A percentile compares a stretch with the other conserved stretches of the same genome.
Evolutionary conservation across 1,284 basidiomycete species (phyloP).

Genomic region (Tremellales sp.): DNA sequence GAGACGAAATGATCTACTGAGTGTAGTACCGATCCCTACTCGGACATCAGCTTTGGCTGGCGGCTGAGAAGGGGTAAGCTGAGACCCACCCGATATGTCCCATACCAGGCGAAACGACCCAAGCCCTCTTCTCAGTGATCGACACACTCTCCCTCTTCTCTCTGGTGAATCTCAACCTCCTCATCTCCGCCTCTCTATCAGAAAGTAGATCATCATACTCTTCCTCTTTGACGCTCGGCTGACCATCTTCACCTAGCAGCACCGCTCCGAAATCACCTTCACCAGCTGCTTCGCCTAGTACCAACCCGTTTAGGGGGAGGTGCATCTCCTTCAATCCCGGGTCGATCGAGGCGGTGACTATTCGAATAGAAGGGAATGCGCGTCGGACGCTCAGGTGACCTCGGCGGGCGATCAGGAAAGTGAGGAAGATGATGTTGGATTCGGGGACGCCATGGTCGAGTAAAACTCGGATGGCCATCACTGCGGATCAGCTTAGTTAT

Average conservation of each 20-base stretch:
- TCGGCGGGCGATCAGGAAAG: constrained; percentile 75
- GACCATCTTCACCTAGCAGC: constrained; percentile 9
- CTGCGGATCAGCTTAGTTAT: constrained; percentile 35
- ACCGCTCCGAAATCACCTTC: constrained; percentile 41
- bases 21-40: constrained; percentile 34
- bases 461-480: constrained; percentile 91
- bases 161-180: constrained; percentile 22
- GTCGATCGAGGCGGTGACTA: constrained; percentile 80
- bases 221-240: constrained; percentile 28
- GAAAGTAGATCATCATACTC: constrained; percentile 22
- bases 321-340: constrained; percentile 39
- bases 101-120: constrained; percentile 46
- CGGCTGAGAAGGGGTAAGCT: neutral
- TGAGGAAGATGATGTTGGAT: constrained; percentile 78
- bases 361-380: constrained; percentile 75
- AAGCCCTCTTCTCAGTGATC: constrained; percentile 36
- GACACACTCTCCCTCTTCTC: constrained; percentile 5
- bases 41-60: neutral
- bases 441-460: constrained; percentile 90
- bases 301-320: constrained; percentile 26
- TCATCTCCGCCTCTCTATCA: constrained; percentile 9
- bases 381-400: constrained; percentile 73
- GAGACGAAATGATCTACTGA: constrained; percentile 12
- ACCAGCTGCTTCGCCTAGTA: constrained; percentile 34
- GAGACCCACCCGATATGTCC: constrained; percentile 40